A percentile compares a stretch with the other conserved stretches of the same genome.
phyloP scores from a whole-genome alignment of 805 yeast genomes.

The Zygosaccharomyces bisporus region DNA sequence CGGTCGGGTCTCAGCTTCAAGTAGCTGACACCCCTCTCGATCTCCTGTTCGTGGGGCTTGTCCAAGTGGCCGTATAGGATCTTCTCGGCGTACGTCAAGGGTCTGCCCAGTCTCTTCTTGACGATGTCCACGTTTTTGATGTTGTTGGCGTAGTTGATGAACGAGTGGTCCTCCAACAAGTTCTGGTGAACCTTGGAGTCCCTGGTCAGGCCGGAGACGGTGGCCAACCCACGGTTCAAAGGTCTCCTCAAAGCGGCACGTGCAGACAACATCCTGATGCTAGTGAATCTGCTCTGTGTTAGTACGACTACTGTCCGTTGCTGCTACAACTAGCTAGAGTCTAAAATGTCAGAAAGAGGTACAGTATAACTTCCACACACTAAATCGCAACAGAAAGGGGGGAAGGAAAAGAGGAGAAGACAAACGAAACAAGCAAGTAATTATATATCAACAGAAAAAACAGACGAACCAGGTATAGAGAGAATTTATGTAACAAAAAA shows the following conservation, averaged over 20 bases:
- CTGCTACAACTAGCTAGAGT: not conserved
- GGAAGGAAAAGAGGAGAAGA: not conserved
- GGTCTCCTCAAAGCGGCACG: constrained; percentile 28
- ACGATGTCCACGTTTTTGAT: constrained; percentile 84
- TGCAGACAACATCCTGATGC: constrained; percentile 33
- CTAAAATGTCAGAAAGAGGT: too few species aligned
- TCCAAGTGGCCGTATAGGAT: constrained; percentile 92
- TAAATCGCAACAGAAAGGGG: too few species aligned
- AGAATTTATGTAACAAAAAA: not conserved
- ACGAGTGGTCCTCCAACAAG: constrained; percentile 76
- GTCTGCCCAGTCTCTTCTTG: constrained; percentile 75
- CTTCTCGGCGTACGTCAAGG: constrained; percentile 94
- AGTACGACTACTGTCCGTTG: not conserved
- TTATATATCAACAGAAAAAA: not conserved
- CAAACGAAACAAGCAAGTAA: not conserved
- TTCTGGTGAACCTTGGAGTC: constrained; percentile 79
- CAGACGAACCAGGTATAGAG: not conserved
- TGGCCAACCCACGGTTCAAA: constrained; percentile 40
- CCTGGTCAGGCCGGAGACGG: constrained; percentile 43
- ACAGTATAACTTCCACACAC: too few species aligned
- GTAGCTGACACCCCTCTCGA: constrained; percentile 84
- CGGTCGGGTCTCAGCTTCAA: constrained; percentile 95
- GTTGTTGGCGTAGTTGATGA: constrained; percentile 88
- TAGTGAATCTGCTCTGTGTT: not conserved
- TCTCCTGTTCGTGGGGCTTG: constrained; percentile 83